Base-by-base conservation (phyloP, 371 early-diverging fungal species). In the Mortierella sp. region DNA sequence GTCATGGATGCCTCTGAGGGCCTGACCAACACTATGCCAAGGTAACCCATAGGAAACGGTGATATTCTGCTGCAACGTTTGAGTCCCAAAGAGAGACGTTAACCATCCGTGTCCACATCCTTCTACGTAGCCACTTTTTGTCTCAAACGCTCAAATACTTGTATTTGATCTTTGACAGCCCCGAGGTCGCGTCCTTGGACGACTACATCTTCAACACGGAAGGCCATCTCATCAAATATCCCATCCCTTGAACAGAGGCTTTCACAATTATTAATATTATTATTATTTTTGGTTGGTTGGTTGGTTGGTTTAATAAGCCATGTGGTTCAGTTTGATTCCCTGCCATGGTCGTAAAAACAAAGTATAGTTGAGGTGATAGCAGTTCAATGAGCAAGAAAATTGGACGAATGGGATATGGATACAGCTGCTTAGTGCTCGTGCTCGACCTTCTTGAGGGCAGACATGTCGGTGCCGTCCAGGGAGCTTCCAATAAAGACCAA, bases 101-200 rank as follows among this genome's bases (percentile, higher is more conserved):
- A 32, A 65, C 27, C 29, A 3, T 3, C 38, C 4, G 5, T 27
- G 24, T 49, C 16, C 60, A 32, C 12, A 32, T 54, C 27, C 6
- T 70, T 75, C 3, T 16, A 24, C 32, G 14, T 71, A 95, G 95
- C 54, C 97, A 97, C 87, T 95, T 98, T 82, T 79, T 96, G 78
- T 96, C 95, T 0, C 98, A 98, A 81, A 98, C 98, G 0, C 89
- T 98, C 72, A 98, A 98, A 87, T 98, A 98, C 79, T 89, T 97
- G 32, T 98, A 96, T 85, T 87, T 97, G 83, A 91, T 96, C 51
- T 98, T 98, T 82, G 88, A 90, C 48, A 92, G 93, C 60, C 85
- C 91, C 29, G 88, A 87, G 14, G 55, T 91, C 18, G 87, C 95
- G 4, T 92, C 96, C 3, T 88, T 97, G 78, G 93, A 96, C 78